phyloP scores from a whole-genome alignment of 2,329 filamentous ascomycete species.

The Trichoderma pleuroti region DNA sequence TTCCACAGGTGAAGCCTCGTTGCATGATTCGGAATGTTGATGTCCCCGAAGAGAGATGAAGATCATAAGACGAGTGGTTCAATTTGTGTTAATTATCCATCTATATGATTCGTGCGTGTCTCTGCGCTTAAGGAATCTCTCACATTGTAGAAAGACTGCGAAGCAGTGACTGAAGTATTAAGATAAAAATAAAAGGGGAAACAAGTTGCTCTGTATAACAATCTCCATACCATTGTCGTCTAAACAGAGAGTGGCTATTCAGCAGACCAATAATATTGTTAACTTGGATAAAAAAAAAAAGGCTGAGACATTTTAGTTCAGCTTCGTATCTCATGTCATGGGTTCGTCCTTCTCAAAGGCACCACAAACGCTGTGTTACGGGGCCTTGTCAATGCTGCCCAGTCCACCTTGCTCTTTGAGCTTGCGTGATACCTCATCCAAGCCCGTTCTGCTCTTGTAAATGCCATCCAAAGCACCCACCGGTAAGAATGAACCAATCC shows the following conservation, averaged over 20 bases:
- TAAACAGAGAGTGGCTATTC: not conserved
- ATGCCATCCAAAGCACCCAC: not conserved
- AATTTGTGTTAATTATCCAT: not conserved
- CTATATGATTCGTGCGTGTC: not conserved
- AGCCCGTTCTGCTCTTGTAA: not conserved
- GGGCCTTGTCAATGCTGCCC: not conserved
- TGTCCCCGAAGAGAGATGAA: not conserved
- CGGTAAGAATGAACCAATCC: slow-evolving; percentile 1
- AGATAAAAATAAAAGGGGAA: not conserved
- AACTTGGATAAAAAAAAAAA: not conserved
- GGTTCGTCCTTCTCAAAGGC: not conserved
- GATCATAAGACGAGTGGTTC: not conserved
- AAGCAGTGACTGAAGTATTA: not conserved
- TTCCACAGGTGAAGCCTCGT: not conserved
- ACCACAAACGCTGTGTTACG: not conserved
- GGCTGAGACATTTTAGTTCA: not conserved
- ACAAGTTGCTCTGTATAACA: not conserved
- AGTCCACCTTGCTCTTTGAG: not conserved
- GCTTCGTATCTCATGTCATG: not conserved
- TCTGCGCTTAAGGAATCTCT: not conserved
- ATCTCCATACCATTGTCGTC: not conserved
- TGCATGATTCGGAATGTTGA: not conserved
- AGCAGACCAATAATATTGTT: not conserved
- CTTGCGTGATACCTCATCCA: not conserved
- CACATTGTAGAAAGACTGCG: not conserved